phyloP scores from a whole-genome alignment of 2,329 filamentous ascomycete genomes.

The Annulohypoxylon truncatum region DNA sequence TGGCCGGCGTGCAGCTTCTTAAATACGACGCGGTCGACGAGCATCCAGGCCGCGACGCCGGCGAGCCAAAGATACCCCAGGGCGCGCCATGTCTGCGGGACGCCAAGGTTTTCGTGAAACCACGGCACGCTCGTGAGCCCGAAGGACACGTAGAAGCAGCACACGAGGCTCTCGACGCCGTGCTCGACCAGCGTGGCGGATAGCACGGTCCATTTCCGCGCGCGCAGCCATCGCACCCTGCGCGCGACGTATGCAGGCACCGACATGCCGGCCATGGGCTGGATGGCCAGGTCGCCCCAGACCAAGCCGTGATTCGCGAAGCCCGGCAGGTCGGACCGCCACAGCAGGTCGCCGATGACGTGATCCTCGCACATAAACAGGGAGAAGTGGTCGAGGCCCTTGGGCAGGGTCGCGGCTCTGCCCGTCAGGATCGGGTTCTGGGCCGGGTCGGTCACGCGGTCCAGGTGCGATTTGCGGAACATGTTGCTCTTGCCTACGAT shows the following conservation, averaged over 20 bases:
- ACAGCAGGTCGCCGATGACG: constrained; percentile 90
- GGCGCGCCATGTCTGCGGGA: constrained; percentile 74
- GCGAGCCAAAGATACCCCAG: constrained; percentile 74
- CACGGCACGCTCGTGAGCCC: constrained; percentile 79
- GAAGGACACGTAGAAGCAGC: constrained; percentile 82
- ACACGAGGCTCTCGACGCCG: constrained; percentile 88
- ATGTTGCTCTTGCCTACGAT: constrained; percentile 98
- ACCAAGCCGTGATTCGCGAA: constrained; percentile 85
- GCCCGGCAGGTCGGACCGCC: constrained; percentile 73
- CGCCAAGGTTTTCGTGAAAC: constrained; percentile 63
- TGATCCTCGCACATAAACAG: constrained; percentile 98
- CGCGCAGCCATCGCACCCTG: constrained; percentile 88
- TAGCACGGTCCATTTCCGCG: constrained; percentile 93
- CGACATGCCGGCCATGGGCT: constrained; percentile 87
- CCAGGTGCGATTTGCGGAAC: constrained; percentile 92
- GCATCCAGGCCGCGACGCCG: constrained; percentile 77
- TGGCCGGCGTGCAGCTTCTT: constrained; percentile 77
- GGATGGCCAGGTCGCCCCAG: constrained; percentile 86
- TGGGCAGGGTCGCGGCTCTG: constrained; percentile 58
- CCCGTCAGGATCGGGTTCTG: constrained; percentile 57
- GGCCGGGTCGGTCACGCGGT: constrained; percentile 71
- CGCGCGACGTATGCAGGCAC: constrained; percentile 81
- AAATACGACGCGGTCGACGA: constrained; percentile 79
- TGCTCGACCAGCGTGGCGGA: constrained; percentile 92
- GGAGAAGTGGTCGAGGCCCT: constrained; percentile 91